Conservation (phyloP, 2,329 filamentous ascomycete species). For the Pseudocercospora musae region DNA sequence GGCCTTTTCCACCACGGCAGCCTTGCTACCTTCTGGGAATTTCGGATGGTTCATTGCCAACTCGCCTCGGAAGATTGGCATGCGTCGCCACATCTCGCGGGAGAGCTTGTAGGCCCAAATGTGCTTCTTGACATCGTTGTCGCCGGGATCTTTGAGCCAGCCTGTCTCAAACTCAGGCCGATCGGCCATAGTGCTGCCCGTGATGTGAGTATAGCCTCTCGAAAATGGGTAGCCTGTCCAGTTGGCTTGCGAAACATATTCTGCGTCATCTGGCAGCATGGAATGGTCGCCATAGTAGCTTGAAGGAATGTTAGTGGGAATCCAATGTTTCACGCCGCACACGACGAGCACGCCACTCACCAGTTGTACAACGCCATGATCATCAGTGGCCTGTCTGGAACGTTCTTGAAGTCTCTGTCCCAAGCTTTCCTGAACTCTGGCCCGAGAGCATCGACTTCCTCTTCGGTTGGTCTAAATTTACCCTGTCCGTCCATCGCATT, state of each 20-base stretch:
- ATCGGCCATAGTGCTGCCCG: slow-evolving; percentile 43
- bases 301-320: not conserved
- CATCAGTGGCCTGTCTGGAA: slow-evolving; percentile 49
- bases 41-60: slow-evolving; percentile 38
- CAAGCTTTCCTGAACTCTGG: slow-evolving; percentile 53
- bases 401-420: slow-evolving; percentile 54
- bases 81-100: slow-evolving; percentile 59
- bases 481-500: slow-evolving; percentile 55
- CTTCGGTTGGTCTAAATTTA: slow-evolving; percentile 55
- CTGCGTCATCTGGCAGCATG: slow-evolving; percentile 37
- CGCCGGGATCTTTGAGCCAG: slow-evolving; percentile 54
- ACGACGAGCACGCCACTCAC: slow-evolving; percentile 25
- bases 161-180: slow-evolving; percentile 57
- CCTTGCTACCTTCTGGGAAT: slow-evolving; percentile 47
- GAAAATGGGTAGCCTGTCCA: slow-evolving; percentile 62
- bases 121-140: slow-evolving; percentile 58
- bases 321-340: not conserved
- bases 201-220: slow-evolving; percentile 60
- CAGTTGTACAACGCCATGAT: slow-evolving; percentile 41
- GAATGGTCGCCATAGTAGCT: slow-evolving; percentile 35
- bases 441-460: slow-evolving; percentile 52
- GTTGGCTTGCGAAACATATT: slow-evolving; percentile 53
- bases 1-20: slow-evolving; percentile 32
- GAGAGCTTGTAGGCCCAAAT: slow-evolving; percentile 64
- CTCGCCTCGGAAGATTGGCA: slow-evolving; percentile 49